Base-by-base conservation (phyloP, 495 filamentous ascomycete genomes). In the Daldinia caldariorum region DNA sequence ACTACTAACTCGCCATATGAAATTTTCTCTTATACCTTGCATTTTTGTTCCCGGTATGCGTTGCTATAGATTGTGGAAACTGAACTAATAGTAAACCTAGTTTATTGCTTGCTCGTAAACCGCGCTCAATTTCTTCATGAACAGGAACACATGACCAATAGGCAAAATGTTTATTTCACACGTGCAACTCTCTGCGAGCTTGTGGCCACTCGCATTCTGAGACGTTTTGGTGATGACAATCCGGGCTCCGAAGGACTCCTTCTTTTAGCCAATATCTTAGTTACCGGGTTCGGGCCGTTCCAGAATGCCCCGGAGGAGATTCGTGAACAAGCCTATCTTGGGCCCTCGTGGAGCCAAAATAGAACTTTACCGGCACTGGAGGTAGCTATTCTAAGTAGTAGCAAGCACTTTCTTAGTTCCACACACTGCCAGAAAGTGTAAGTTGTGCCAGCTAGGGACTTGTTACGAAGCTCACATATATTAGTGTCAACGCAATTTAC, bases 41-140 rank as follows among this genome's bases (percentile, higher is more conserved):
- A 32, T n/a, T 34, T 34, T 39, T 6, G 32, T 56, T 12, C 3
- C 31, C 0, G 32, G 12, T 10, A 0, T 4, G 2, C 1, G 3
- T 12, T 34, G 29, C 14, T 34, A 1, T 26, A 55, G 22, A 29
- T 34, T 54, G 39, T 49, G n/a, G 22, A 50, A 14, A 34, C 12
- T 9, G 45, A 35, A 10, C 57, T 69, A 68, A 72, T 62, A 5
- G 13, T 12, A 10, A 13, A 6, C 1, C 1, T 31, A 66, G 78
- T 80, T 38, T 92, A 91, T 75, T 91, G 89, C 71, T 82, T 92
- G 41, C 83, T 92, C 9, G 90, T 92, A 61, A 92, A 92, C 73
- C 81, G 89, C 31, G 83, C 85, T 3, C 87, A 90, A 63, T 92
- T 92, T 74, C 80, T 90, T 13, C 80, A 85, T 39, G 89, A 92